phyloP scores from a whole-genome alignment of 2,329 filamentous ascomycete species.

The Arthrobotrys sphaeroides region DNA sequence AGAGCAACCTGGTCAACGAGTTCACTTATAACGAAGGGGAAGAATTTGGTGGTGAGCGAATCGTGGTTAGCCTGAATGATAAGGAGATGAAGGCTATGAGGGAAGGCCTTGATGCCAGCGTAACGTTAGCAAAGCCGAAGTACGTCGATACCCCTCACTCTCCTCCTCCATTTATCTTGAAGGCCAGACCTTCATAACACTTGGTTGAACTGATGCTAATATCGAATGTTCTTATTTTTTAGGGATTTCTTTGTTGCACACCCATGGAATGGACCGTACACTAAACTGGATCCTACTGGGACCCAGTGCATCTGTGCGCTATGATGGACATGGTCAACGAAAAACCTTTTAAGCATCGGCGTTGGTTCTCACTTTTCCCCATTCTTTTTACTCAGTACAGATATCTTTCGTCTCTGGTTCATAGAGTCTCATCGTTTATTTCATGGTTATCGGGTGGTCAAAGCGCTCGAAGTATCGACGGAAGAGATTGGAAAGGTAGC shows the following conservation, averaged over 20 bases:
- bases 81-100: conserved; percentile 53
- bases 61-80: conserved; percentile 44
- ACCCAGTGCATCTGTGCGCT: conserved; percentile 51
- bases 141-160: conserved; percentile 2
- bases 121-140: conserved; percentile 48
- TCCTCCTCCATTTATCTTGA: not conserved
- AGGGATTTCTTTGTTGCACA: conserved; percentile 51
- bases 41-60: conserved; percentile 41
- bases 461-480: not conserved
- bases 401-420: not conserved
- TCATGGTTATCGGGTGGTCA: not conserved
- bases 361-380: not conserved
- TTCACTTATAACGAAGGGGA: conserved; percentile 39
- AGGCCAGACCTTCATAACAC: no score
- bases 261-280: conserved; percentile 47
- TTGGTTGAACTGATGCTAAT: conserved; percentile 25
- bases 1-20: conserved; percentile 32
- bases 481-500: not conserved
- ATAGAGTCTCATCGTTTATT: not conserved
- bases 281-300: conserved; percentile 48
- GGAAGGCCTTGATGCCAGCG: conserved; percentile 44
- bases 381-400: no score
- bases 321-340: not conserved
- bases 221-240: not conserved
- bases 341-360: not conserved